Evolutionary conservation across 2,329 filamentous ascomycete species (phyloP).

Genomic region (Xylaria sp.): DNA sequence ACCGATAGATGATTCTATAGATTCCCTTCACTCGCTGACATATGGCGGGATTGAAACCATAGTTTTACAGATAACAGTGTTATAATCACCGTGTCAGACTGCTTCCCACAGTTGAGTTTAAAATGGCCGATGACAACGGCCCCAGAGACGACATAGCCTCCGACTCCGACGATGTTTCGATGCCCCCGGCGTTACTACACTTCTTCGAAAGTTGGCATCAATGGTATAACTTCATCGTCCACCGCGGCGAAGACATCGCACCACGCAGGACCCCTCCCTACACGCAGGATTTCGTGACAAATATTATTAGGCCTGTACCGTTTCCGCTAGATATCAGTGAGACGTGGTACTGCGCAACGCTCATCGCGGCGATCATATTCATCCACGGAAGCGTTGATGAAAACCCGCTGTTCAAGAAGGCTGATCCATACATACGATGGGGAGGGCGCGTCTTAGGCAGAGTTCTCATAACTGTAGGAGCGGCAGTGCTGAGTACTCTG

Average conservation of each 20-base stretch:
- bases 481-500: conserved; percentile 32
- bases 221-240: conserved; percentile 24
- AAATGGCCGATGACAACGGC: conserved; percentile 13
- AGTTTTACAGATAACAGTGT: background rate
- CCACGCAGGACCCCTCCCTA: background rate
- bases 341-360: conserved; percentile 25
- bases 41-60: background rate
- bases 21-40: background rate
- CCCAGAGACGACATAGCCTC: background rate
- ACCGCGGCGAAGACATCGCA: conserved; percentile 15
- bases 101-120: background rate
- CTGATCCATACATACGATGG: conserved; percentile 18
- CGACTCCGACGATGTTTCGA: background rate
- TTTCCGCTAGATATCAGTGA: conserved; percentile 31
- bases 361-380: conserved; percentile 22
- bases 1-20: background rate
- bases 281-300: background rate
- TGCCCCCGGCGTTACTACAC: background rate
- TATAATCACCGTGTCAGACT: background rate
- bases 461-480: conserved; percentile 23
- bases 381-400: conserved; percentile 26
- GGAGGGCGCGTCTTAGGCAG: conserved; percentile 22
- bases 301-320: conserved; percentile 17
- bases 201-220: conserved; percentile 1
- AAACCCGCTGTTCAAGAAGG: conserved; percentile 14